Evolutionary conservation across 169 alveolate species (phyloP).

Genomic region (Amoebophrya sp.): DNA sequence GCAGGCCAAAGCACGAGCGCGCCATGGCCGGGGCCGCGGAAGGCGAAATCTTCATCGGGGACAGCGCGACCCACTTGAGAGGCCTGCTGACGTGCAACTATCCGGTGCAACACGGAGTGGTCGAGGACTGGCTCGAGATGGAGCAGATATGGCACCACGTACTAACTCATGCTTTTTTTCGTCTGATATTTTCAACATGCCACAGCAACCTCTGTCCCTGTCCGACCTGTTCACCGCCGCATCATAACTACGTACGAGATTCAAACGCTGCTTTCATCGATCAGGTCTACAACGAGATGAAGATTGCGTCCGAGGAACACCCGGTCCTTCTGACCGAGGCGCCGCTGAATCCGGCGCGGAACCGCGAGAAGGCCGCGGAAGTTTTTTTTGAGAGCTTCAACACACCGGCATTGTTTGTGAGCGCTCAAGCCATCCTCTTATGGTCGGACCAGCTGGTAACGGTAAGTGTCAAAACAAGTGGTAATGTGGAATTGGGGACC

Average conservation of each 20-base stretch:
- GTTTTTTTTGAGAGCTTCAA: slow-evolving; percentile 69
- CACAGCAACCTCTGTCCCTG: too few species aligned
- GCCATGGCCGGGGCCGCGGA: slow-evolving; percentile 54
- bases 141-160: slow-evolving; percentile 95
- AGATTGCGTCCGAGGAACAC: slow-evolving; percentile 92
- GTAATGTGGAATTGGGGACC: too few species aligned
- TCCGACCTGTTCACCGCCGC: too few species aligned
- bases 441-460: slow-evolving; percentile 16
- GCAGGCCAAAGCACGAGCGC: slow-evolving; percentile 46
- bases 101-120: slow-evolving; percentile 72
- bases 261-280: too few species aligned
- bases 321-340: slow-evolving; percentile 95
- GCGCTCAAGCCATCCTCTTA: slow-evolving; percentile 79
- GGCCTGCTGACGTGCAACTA: slow-evolving; percentile 51
- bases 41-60: slow-evolving; percentile 45
- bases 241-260: too few species aligned
- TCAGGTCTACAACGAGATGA: slow-evolving; percentile 86
- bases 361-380: slow-evolving; percentile 92
- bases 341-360: slow-evolving; percentile 89
- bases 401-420: slow-evolving; percentile 29
- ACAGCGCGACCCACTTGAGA: slow-evolving; percentile 33
- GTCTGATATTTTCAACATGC: too few species aligned
- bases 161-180: too few species aligned
- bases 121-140: slow-evolving; percentile 96
- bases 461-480: too few species aligned